phyloP scores from a whole-genome alignment of 2,329 filamentous ascomycete species.

The Capronia epimyces region DNA sequence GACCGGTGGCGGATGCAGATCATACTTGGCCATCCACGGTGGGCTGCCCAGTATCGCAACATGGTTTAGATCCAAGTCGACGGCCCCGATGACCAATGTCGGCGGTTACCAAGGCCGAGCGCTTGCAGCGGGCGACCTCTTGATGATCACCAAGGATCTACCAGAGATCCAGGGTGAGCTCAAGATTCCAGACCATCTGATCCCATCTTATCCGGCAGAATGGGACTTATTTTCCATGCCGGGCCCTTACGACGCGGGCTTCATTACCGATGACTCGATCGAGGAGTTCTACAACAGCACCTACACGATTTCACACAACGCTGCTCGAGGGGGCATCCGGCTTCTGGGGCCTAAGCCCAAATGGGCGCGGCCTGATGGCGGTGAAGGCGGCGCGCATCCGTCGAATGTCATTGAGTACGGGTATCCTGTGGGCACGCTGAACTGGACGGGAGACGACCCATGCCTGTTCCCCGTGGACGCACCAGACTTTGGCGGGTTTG shows the following conservation, averaged over 20 bases:
- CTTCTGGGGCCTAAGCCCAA: constrained; percentile 54
- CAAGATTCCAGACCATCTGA: constrained; percentile 42
- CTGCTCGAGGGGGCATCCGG: constrained; percentile 55
- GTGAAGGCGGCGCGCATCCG: constrained; percentile 59
- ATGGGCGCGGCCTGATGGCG: constrained; percentile 56
- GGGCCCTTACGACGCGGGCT: constrained; percentile 54
- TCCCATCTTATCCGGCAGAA: constrained; percentile 46
- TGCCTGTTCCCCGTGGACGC: constrained; percentile 57
- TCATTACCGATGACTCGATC: constrained; percentile 48
- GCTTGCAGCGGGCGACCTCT: constrained; percentile 51
- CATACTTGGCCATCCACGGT: constrained; percentile 55
- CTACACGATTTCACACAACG: constrained; percentile 60
- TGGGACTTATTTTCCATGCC: constrained; percentile 53
- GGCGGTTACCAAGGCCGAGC: constrained; percentile 57
- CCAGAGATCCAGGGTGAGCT: constrained; percentile 34
- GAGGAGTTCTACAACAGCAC: constrained; percentile 53
- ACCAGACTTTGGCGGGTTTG: constrained; percentile 58
- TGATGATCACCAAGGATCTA: constrained; percentile 42
- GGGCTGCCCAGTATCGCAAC: constrained; percentile 51
- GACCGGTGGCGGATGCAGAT: constrained; percentile 49
- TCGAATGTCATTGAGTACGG: constrained; percentile 56
- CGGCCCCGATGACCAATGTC: constrained; percentile 52
- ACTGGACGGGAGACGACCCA: constrained; percentile 58
- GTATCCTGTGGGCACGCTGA: constrained; percentile 54
- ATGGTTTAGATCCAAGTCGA: constrained; percentile 57